phyloP scores from a whole-genome alignment of 139 green algal genomes.

The Raphidocelis subcapitata region DNA sequence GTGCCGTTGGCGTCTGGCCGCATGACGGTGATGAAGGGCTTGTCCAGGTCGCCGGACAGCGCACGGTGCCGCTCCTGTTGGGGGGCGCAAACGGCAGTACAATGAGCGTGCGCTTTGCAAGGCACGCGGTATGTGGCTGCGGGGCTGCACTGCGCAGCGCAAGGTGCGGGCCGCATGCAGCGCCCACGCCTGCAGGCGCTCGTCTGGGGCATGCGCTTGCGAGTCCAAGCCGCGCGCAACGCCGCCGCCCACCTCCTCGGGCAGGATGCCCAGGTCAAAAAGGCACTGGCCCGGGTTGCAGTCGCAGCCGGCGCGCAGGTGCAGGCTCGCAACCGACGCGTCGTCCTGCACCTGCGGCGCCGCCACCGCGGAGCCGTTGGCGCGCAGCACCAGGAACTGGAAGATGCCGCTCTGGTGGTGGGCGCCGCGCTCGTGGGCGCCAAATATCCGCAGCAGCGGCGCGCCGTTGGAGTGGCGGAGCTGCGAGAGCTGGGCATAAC shows the following conservation, averaged over 20 bases:
- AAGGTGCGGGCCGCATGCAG: no score
- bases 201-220: no score
- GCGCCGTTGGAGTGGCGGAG: constrained; percentile 17
- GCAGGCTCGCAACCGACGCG: constrained; percentile 25
- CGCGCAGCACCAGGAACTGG: constrained; percentile 33
- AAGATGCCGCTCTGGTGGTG: constrained; percentile 18
- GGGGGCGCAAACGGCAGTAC: background rate
- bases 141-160: no score
- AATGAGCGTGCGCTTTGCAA: background rate
- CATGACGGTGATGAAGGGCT: constrained; percentile 14
- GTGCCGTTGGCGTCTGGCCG: background rate
- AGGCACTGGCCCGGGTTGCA: constrained; percentile 52
- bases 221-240: no score
- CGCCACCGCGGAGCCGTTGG: constrained; percentile 4
- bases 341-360: constrained; percentile 19
- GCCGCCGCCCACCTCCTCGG: background rate
- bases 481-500: constrained; percentile 3
- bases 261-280: constrained; percentile 11
- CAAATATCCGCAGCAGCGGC: constrained; percentile 26
- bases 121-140: no score
- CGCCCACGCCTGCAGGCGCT: no score
- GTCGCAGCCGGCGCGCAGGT: constrained; percentile 36
- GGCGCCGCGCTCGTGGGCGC: constrained; percentile 3
- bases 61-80: background rate
- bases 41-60: background rate